Evolutionary conservation across 2,329 filamentous ascomycete species (phyloP).

Genomic region (Onygenales sp.): DNA sequence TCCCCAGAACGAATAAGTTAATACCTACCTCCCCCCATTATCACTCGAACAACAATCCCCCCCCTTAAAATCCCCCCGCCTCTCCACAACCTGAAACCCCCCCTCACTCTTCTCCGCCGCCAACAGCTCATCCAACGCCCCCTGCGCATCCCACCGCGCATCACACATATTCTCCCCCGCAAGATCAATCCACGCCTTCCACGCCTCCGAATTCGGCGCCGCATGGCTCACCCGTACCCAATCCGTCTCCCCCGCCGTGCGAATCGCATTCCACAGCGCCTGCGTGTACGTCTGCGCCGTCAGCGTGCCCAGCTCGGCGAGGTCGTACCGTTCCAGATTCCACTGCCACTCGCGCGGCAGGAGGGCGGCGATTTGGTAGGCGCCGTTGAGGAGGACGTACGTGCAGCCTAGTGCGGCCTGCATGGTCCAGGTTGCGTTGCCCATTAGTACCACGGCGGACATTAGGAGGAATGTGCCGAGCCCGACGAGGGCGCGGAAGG

Average conservation of each 20-base stretch:
- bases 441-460: conserved; percentile 51
- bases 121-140: not conserved
- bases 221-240: conserved; percentile 47
- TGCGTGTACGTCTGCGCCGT: conserved; percentile 43
- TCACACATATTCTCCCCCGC: conserved; percentile 12
- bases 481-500: conserved; percentile 47
- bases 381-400: conserved; percentile 51
- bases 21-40: no score
- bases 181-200: conserved; percentile 43
- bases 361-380: conserved; percentile 50
- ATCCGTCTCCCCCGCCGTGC: conserved; percentile 42
- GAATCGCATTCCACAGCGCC: conserved; percentile 51
- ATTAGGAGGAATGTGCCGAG: conserved; percentile 52
- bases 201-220: conserved; percentile 43
- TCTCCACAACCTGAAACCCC: not conserved
- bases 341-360: conserved; percentile 43
- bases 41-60: no score
- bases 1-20: no score
- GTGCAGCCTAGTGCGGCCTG: conserved; percentile 49
- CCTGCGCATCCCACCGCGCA: conserved; percentile 7
- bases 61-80: no score
- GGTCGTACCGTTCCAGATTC: conserved; percentile 47
- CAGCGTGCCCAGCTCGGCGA: conserved; percentile 34
- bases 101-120: conserved; percentile 1
- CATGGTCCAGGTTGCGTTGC: conserved; percentile 52